Evolutionary conservation across 1,139 yeast species (phyloP).

Genomic region (Eremothecium cymbalariae): DNA sequence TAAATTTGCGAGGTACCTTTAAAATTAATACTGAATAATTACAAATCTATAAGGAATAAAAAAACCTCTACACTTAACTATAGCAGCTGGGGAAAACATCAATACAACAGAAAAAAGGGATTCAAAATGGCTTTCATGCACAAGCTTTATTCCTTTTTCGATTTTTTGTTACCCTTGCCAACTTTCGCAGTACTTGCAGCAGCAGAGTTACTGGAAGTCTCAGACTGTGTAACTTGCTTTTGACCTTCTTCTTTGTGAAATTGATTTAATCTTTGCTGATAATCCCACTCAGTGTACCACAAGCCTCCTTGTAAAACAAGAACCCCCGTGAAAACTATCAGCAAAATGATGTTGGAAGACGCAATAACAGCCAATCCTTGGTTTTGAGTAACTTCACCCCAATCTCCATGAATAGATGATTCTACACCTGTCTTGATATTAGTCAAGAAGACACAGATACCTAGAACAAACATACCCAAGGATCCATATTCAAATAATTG

Average conservation of each 20-base stretch:
- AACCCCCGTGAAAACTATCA: conserved; percentile 66
- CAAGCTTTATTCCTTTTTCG: conserved; percentile 9
- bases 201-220: not conserved
- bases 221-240: too few species aligned
- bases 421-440: conserved; percentile 76
- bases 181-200: conserved; percentile 7
- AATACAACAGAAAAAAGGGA: too few species aligned
- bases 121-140: too few species aligned
- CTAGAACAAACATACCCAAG: conserved; percentile 59
- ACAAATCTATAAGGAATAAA: not conserved
- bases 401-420: conserved; percentile 59
- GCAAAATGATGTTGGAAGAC: conserved; percentile 75
- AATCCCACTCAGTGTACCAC: conserved; percentile 81
- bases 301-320: conserved; percentile 79
- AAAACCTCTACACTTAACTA: not conserved
- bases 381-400: conserved; percentile 88
- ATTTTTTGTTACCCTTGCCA: conserved; percentile 5
- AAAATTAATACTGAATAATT: conserved; percentile 7
- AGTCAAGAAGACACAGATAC: conserved; percentile 71
- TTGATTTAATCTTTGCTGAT: conserved; percentile 45
- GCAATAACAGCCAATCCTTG: conserved; percentile 91
- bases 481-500: conserved; percentile 87
- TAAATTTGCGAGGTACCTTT: too few species aligned
- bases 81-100: too few species aligned
- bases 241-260: conserved; percentile 42